Base-by-base conservation (phyloP, 805 yeast genomes). In the Kregervanrija pseudodelftensis region DNA sequence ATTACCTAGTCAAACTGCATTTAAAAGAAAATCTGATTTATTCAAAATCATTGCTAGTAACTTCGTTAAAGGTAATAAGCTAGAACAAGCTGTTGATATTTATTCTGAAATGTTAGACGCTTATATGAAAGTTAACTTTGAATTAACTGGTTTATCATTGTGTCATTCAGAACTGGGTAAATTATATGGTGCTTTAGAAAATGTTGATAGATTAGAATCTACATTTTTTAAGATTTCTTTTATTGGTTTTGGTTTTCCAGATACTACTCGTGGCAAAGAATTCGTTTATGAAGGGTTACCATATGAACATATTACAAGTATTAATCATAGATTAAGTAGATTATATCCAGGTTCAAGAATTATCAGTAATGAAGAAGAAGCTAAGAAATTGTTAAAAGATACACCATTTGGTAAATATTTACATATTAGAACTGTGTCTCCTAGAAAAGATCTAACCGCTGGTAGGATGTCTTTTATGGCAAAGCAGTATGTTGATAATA, bases 261-360 rank as follows among this genome's bases (percentile, higher is more conserved):
- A 68, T 31, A 76, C 89, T 33, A 73, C 85, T 40, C 71, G 95
- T 56, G 85, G 85, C 39, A 79, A 82, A 56, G 80, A 80, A 48
- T 88, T 82, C 59, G 83, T 88, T 42, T 85, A 82, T 58, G 95
- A 88, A 64, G 95, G 96, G 5, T 70, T 79, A 43, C 88, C 95
- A 30, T 88, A 85, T 66, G 96, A 88, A 60, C 93, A 85, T 61
- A 80, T 88, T 47, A 79, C 89, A 2, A 80, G 91, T 3, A 84
- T 88, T 60, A 88, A 84, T 55, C 85, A 82, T 55, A 71, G 95
- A 52, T 66, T 89, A 48, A 72, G 82, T 53, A 76, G 80, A 56
- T 63, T 85, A 39, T 85, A 86, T 61, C 95, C 93, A 30, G 95
- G 95, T 41, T 86, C 95, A 1, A 75, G 82, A 45, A 77, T 87